phyloP scores from a whole-genome alignment of 345 rosid species.

The Nephelium lappaceum region DNA sequence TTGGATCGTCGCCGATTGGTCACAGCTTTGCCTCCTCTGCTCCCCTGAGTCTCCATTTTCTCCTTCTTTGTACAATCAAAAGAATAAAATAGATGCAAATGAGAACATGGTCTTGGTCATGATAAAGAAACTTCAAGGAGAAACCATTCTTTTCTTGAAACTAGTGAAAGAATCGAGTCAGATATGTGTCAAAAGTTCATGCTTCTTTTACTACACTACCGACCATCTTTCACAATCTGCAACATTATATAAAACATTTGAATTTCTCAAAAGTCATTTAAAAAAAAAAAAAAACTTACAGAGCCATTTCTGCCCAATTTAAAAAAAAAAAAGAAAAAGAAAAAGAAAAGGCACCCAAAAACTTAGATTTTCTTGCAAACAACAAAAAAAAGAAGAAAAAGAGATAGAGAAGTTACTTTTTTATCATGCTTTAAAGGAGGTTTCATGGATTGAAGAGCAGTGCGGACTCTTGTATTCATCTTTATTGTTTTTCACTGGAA shows the following conservation, averaged over 20 bases:
- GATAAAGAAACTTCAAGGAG: constrained; percentile 20
- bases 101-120: not conserved
- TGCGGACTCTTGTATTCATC: constrained; percentile 77
- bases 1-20: constrained; percentile 62
- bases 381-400: not conserved
- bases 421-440: constrained; percentile 56
- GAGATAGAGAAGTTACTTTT: constrained; percentile 46
- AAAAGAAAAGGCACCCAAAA: too few species aligned
- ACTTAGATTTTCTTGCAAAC: not conserved
- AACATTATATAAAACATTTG: constrained; percentile 16
- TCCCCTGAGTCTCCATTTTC: constrained; percentile 55
- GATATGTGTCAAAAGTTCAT: constrained; percentile 55
- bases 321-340: constrained; percentile 22
- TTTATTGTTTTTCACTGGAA: constrained; percentile 28
- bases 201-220: constrained; percentile 18
- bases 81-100: constrained; percentile 24
- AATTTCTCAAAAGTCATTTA: constrained; percentile 20
- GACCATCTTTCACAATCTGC: constrained; percentile 32
- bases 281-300: not conserved
- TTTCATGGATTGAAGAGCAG: constrained; percentile 67
- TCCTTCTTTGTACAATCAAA: constrained; percentile 43
- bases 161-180: constrained; percentile 50
- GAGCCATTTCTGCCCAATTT: constrained; percentile 13
- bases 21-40: constrained; percentile 46
- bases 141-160: constrained; percentile 63